Evolutionary conservation across 768 basidiomycete genomes (phyloP).

Genomic region (Leccinum broughii): DNA sequence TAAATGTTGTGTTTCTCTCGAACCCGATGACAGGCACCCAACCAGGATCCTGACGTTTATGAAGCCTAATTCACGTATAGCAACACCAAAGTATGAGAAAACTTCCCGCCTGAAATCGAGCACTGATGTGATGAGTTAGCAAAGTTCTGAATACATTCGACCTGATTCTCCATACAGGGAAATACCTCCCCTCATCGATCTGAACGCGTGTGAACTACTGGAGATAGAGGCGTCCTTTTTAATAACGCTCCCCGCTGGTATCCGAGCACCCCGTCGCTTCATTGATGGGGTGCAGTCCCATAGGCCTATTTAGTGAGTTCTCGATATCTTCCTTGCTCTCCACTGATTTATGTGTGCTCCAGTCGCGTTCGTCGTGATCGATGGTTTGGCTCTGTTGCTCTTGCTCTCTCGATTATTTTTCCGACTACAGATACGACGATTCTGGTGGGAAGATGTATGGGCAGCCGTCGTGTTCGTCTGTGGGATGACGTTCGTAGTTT

Average conservation of each 20-base stretch:
- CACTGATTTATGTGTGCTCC: neutral
- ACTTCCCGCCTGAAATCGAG: neutral
- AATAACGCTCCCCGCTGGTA: neutral
- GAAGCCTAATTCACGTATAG: neutral
- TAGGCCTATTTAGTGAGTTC: neutral
- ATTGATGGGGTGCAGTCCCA: neutral
- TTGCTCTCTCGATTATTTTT: conserved; percentile 17
- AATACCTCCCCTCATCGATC: neutral
- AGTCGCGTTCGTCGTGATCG: conserved; percentile 8
- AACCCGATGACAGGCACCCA: neutral
- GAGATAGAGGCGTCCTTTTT: neutral
- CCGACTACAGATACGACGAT: conserved; percentile 15
- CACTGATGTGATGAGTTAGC: neutral
- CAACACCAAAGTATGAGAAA: neutral
- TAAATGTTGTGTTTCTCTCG: neutral
- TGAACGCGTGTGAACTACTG: neutral
- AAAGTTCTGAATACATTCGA: neutral
- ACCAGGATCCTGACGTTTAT: neutral
- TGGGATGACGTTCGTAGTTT: neutral
- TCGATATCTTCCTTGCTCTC: neutral
- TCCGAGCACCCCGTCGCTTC: neutral
- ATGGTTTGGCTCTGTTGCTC: conserved; percentile 8
- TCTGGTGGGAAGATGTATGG: conserved; percentile 31
- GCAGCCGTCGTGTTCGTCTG: conserved; percentile 7
- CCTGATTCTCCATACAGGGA: neutral